A percentile compares a stretch with the other conserved stretches of the same genome.
Evolutionary conservation across 768 basidiomycete genomes (phyloP).

Genomic region (Lactarius hengduanensis): DNA sequence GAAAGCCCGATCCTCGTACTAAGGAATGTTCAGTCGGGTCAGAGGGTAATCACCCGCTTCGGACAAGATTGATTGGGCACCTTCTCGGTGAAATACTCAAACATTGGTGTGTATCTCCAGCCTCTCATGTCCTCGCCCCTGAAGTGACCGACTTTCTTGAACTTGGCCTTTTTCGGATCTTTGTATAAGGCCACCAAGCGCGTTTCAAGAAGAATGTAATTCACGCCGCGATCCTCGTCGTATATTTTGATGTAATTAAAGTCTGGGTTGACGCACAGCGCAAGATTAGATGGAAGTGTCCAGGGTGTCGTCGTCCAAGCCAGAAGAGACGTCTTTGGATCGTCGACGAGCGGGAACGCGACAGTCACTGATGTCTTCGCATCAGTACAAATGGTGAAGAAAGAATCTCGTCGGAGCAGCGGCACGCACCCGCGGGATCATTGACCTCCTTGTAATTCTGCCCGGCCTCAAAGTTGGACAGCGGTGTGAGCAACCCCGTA

Average conservation of each 20-base stretch:
- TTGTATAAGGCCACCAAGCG: conserved; percentile 90
- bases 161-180: conserved; percentile 95
- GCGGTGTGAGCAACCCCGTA: conserved; percentile 90
- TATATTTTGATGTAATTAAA: conserved; percentile 96
- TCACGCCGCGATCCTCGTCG: conserved; percentile 80
- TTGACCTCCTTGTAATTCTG: conserved; percentile 88
- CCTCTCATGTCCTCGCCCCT: conserved; percentile 92
- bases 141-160: conserved; percentile 85
- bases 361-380: conserved; percentile 80
- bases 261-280: conserved; percentile 93
- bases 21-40: conserved; percentile 10
- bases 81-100: conserved; percentile 95
- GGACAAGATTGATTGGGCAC: conserved; percentile 41
- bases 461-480: conserved; percentile 97
- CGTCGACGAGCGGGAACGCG: conserved; percentile 89
- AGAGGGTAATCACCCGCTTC: background rate
- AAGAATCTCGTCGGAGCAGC: background rate
- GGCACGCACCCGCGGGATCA: conserved; percentile 78
- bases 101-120: conserved; percentile 92
- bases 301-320: conserved; percentile 99
- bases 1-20: conserved; percentile 94
- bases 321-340: conserved; percentile 82
- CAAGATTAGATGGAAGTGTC: conserved; percentile 96
- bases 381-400: background rate
- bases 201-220: conserved; percentile 89